Conservation (phyloP, 2,329 filamentous ascomycete genomes). For the Paraphaeosphaeria sporulosa region DNA sequence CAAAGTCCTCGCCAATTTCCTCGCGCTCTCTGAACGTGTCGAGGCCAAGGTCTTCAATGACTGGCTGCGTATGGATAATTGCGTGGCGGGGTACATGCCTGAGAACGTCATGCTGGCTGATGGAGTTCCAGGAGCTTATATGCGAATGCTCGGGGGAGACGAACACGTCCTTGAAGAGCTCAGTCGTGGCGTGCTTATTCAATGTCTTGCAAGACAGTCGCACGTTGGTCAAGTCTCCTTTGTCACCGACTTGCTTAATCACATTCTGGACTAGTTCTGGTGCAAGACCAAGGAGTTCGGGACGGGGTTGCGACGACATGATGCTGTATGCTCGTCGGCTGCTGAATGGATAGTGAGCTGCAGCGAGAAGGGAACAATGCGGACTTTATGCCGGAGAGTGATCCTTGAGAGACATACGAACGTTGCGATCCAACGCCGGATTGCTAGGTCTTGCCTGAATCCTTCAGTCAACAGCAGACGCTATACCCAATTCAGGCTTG, state of each 20-base stretch:
- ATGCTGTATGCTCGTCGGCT: background rate
- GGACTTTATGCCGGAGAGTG: background rate
- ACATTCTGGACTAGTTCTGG: conserved; percentile 3
- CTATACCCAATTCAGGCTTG: background rate
- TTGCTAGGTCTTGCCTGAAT: background rate
- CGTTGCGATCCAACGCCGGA: too few relatives aligned
- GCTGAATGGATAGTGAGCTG: background rate
- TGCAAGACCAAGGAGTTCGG: conserved; percentile 5
- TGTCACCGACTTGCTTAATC: background rate
- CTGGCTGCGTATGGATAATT: conserved; percentile 13
- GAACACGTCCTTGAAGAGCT: conserved; percentile 9
- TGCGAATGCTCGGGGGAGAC: background rate
- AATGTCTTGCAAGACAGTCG: conserved; percentile 10
- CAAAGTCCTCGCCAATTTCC: background rate
- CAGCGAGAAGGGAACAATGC: background rate
- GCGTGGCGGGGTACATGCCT: conserved; percentile 15
- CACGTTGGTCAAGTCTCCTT: conserved; percentile 2
- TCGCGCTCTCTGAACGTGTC: background rate
- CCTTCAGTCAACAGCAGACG: conserved; percentile 2
- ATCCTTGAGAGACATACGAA: too few relatives aligned
- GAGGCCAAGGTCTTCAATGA: background rate
- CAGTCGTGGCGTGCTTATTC: conserved; percentile 5
- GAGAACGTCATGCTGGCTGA: conserved; percentile 11
- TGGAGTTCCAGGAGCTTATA: conserved; percentile 26
- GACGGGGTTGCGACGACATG: background rate